A percentile compares a stretch with the other conserved stretches of the same genome.
Evolutionary conservation across 2,329 filamentous ascomycete species (phyloP).

Genomic region (Leptographium galeiforme): DNA sequence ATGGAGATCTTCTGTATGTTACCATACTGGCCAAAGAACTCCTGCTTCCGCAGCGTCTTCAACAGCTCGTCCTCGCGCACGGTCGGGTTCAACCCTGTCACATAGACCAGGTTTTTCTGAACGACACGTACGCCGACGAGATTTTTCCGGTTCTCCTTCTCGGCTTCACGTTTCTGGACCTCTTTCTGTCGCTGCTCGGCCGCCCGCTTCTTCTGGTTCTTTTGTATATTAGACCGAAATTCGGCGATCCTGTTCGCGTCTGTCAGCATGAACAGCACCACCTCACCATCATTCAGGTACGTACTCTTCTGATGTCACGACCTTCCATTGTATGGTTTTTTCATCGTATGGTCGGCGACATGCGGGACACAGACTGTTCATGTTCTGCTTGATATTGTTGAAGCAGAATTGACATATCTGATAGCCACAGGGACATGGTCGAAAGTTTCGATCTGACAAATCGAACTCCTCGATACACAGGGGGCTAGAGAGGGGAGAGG

Average conservation of each 20-base stretch:
- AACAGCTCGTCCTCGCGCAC: constrained; percentile 86
- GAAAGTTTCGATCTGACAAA: constrained; percentile 91
- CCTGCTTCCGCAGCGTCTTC: constrained; percentile 74
- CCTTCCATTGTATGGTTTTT: constrained; percentile 92
- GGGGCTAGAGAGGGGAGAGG: constrained; percentile 43
- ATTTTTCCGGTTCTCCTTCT: constrained; percentile 90
- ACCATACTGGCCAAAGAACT: constrained; percentile 97
- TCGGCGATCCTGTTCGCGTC: constrained; percentile 45
- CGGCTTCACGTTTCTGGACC: constrained; percentile 88
- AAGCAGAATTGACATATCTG: constrained; percentile 99
- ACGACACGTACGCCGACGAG: constrained; percentile 89
- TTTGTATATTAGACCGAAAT: constrained; percentile 66
- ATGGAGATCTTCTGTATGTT: constrained; percentile 98
- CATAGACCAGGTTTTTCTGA: constrained; percentile 97
- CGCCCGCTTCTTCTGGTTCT: constrained; percentile 86
- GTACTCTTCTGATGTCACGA: constrained; percentile 89
- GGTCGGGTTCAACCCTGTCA: constrained; percentile 83
- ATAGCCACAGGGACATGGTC: constrained; percentile 93
- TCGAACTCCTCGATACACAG: constrained; percentile 99
- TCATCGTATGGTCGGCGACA: constrained; percentile 93
- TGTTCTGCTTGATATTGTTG: constrained; percentile 97
- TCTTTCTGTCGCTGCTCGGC: constrained; percentile 80
- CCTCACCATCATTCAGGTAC: constrained; percentile 19
- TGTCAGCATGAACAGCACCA: background rate
- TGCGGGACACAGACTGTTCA: constrained; percentile 95